phyloP scores from a whole-genome alignment of 331 rosid species.

The Pyracantha coccinea region DNA sequence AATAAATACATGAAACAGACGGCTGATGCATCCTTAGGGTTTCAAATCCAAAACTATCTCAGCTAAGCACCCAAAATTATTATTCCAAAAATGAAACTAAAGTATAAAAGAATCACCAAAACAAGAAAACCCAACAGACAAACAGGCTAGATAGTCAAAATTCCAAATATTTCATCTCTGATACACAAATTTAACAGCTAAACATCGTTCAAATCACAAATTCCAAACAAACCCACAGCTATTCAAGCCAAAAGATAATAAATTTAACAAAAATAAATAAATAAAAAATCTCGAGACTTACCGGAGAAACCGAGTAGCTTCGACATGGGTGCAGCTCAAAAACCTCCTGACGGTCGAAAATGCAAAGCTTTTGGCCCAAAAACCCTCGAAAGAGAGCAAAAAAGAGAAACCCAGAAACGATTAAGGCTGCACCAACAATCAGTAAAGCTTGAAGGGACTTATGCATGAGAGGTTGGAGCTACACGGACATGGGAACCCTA shows the following conservation, averaged over 20 bases:
- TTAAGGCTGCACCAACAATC: slow-evolving; percentile 11
- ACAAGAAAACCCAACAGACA: neutral
- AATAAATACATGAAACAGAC: neutral
- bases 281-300: slow-evolving; percentile 15
- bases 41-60: neutral
- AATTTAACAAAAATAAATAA: neutral
- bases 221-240: neutral
- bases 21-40: neutral
- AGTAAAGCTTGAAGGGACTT: slow-evolving; percentile 20
- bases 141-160: slow-evolving; percentile 4
- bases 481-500: slow-evolving; percentile 53
- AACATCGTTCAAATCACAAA: slow-evolving; percentile 5
- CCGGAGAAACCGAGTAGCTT: slow-evolving; percentile 73
- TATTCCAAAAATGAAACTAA: neutral
- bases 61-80: neutral
- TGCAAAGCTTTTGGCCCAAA: slow-evolving; percentile 22
- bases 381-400: slow-evolving; percentile 63
- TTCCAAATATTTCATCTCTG: neutral
- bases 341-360: slow-evolving; percentile 33
- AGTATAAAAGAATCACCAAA: neutral
- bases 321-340: slow-evolving; percentile 58
- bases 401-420: slow-evolving; percentile 30
- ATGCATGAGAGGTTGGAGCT: slow-evolving; percentile 39
- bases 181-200: slow-evolving; percentile 4
- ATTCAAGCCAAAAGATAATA: neutral